Evolutionary conservation across 2,329 filamentous ascomycete species (phyloP), one percentile per base, ranked within the genome.

Genomic region (Paracorniculantispora psalliotae): DNA sequence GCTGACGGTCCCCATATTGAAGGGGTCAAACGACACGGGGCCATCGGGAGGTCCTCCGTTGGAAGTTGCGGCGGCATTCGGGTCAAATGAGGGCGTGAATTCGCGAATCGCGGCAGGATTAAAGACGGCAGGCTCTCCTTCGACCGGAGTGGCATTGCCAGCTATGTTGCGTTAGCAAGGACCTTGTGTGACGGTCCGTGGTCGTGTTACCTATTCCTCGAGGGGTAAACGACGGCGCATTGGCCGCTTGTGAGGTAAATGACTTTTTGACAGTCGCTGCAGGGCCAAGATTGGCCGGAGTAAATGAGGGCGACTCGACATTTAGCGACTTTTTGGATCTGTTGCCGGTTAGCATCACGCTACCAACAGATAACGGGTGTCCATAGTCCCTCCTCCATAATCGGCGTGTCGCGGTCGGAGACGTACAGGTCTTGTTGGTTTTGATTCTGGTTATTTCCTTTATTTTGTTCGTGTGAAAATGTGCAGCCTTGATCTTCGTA

Each of bases 291-390:
- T 72, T 76, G 15, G 83, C 78, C 6, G 93, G 93, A 0, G 91
- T 97, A 72, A 99, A 99, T 50, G 93, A 91, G 13, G 94, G 93
- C 9, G 94, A 97, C 68, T 97, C 94, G 69, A 96, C 94, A 73
- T 96, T 99, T 65, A 99, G 81, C 28, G 88, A 80, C 73, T 92
- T 94, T 74, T 91, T 91, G 25, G 78, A 69, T 61, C 79, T 81
- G 61, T 41, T 77, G 78, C 71, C 77, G 82, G 79, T 73, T 75
- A 59, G 30, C 43, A 1, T 47, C 23, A 28, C 23, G 3, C 10
- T 37, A 30, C 7, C 21, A 85, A 83, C 68, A 74, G n/a, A 4
- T n/a, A 3, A 33, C 17, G n/a, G 21, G 7, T 37, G 33, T 6
- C 3, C 10, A 12, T 9, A 15, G 33, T 37, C 33, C n/a, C n/a